These are phyloP conservation scores for Saccharomycopsis microspora DNA, from an alignment of 805 yeast species.

Conservation along the genomic window DNA sequence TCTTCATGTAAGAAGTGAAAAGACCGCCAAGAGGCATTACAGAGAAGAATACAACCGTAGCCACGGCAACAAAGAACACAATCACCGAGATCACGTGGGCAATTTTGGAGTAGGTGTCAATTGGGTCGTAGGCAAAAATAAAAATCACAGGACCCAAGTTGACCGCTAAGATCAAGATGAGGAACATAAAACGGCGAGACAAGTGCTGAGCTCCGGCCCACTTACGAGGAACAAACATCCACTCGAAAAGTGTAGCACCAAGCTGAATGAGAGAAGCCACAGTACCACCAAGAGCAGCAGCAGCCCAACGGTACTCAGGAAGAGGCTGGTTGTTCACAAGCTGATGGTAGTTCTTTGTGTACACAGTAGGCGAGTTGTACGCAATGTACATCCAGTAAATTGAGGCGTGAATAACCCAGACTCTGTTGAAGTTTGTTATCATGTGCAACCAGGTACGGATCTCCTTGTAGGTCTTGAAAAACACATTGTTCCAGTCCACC, in stretches of 20 bases:
- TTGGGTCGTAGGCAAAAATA: conserved; percentile 71
- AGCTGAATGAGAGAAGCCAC: conserved; percentile 76
- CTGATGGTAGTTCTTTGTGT: conserved; percentile 80
- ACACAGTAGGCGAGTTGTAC: conserved; percentile 82
- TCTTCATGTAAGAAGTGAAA: conserved; percentile 86
- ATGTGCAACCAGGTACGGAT: conserved; percentile 96
- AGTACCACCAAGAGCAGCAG: conserved; percentile 86
- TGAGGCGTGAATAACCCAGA: conserved; percentile 89
- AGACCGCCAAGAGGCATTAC: conserved; percentile 95
- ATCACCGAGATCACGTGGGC: conserved; percentile 76
- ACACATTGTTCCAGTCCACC: conserved; percentile 82
- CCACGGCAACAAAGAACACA: conserved; percentile 79
- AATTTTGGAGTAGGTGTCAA: conserved; percentile 52
- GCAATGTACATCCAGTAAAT: conserved; percentile 93
- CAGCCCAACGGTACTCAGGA: conserved; percentile 86
- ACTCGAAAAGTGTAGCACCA: conserved; percentile 80
- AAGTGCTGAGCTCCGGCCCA: conserved; percentile 99
- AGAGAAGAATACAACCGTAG: conserved; percentile 76
- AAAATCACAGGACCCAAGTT: conserved; percentile 84
- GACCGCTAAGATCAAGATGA: conserved; percentile 49
- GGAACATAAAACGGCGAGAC: conserved; percentile 73
- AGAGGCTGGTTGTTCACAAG: conserved; percentile 77
- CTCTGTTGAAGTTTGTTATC: conserved; percentile 92
- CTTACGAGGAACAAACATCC: conserved; percentile 92
- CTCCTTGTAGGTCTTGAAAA: conserved; percentile 93